phyloP scores from a whole-genome alignment of 164 flowering plant genomes.

The Tinospora cordifolia region DNA sequence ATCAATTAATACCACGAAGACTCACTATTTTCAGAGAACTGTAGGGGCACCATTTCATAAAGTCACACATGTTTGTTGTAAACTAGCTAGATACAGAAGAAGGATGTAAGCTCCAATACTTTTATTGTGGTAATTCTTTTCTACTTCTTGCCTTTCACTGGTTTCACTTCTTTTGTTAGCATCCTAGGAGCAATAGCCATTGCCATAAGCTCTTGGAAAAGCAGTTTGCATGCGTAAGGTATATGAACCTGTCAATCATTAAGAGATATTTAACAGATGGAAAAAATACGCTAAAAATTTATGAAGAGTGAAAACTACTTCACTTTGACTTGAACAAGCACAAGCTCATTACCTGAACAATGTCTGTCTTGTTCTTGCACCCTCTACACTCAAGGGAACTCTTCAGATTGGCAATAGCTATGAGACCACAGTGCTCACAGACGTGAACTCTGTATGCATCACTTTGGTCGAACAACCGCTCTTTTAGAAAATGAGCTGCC shows the following conservation, averaged over 20 bases:
- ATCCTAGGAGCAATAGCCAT: conserved; percentile 98
- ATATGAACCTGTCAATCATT: conserved; percentile 63
- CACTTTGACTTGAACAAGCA: not conserved
- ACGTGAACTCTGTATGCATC: conserved; percentile 94
- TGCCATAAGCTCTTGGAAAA: conserved; percentile 95
- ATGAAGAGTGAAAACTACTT: too few species aligned
- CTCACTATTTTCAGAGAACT: not conserved
- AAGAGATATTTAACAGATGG: not conserved
- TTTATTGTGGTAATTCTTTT: conserved; percentile 37
- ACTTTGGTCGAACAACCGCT: conserved; percentile 84
- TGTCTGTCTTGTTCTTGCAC: conserved; percentile 91
- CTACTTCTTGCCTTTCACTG: conserved; percentile 44
- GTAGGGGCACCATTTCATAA: not conserved
- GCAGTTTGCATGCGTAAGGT: conserved; percentile 89
- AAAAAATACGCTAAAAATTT: not conserved
- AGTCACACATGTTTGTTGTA: not conserved
- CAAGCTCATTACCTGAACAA: conserved; percentile 63
- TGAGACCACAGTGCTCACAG: conserved; percentile 83
- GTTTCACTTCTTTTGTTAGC: conserved; percentile 71
- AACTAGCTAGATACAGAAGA: not conserved
- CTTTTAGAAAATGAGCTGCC: conserved; percentile 85
- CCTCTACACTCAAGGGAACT: conserved; percentile 89
- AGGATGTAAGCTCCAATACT: not conserved
- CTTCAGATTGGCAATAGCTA: conserved; percentile 91
- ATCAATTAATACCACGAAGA: not conserved